phyloP scores from a whole-genome alignment of 2,329 filamentous ascomycete genomes.

The Ophiostoma perfectum region DNA sequence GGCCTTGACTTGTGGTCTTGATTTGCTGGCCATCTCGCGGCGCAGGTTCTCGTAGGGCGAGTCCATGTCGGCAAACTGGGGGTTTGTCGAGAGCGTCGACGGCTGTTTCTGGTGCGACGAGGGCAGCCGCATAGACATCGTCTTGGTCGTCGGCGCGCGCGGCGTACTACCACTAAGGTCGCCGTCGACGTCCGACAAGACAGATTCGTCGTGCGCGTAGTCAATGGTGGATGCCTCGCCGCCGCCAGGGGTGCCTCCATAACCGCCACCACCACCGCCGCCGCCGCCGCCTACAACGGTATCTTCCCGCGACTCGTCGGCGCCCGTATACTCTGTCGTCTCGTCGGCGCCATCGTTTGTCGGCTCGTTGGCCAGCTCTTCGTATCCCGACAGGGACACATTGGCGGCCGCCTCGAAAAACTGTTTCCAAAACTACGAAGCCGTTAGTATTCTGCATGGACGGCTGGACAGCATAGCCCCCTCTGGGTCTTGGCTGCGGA shows the following conservation, averaged over 20 bases:
- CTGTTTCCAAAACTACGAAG: slow-evolving; percentile 89
- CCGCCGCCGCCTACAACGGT: not conserved
- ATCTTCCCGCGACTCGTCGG: not conserved
- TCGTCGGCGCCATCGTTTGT: slow-evolving; percentile 49
- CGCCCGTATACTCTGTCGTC: slow-evolving; percentile 36
- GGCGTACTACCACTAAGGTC: slow-evolving; percentile 64
- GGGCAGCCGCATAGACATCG: not conserved
- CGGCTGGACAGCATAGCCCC: not conserved
- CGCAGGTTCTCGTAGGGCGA: slow-evolving; percentile 73
- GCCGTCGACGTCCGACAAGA: slow-evolving; percentile 57
- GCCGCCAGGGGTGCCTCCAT: slow-evolving; percentile 28
- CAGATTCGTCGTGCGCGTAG: slow-evolving; percentile 53
- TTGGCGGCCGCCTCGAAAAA: slow-evolving; percentile 99
- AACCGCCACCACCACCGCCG: slow-evolving; percentile 34
- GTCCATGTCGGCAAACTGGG: slow-evolving; percentile 59
- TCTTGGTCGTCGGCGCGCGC: slow-evolving; percentile 48
- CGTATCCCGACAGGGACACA: slow-evolving; percentile 90
- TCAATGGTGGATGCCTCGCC: slow-evolving; percentile 24
- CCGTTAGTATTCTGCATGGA: not conserved
- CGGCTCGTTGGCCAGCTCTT: slow-evolving; percentile 64
- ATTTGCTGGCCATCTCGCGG: slow-evolving; percentile 49
- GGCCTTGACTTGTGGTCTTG: not conserved
- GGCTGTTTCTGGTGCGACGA: not conserved
- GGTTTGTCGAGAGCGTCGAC: slow-evolving; percentile 29
- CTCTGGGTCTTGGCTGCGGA: too few relatives aligned